Base-by-base conservation (phyloP, 805 yeast genomes). In the Tetrapisispora arboricola region DNA sequence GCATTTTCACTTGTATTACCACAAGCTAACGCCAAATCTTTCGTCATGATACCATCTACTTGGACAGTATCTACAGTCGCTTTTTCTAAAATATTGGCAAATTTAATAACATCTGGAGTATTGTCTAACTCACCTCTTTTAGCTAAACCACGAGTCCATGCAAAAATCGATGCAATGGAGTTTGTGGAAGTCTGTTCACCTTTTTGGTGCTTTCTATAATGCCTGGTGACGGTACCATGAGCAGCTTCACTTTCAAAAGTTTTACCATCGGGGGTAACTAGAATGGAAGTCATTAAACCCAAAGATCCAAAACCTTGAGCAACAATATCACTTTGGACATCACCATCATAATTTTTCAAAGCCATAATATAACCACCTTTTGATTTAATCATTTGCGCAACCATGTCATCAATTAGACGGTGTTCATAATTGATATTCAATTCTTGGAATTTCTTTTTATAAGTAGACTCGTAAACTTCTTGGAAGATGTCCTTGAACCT, bases 221-320 rank as follows among this genome's bases (percentile, higher is more conserved):
- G 92, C 73, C 92, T 78, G 25, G 92, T 83, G 47, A 83, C 92
- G 15, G 92, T 83, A 53, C 92, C 92, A 56, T 83, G 92, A 26
- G 92, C 92, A 44, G 90, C 90, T 62, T 83, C 92, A 45, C 83
- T 71, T 67, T 83, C 92, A 52, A 79, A 83, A n/a, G 87, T 76
- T 60, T 80, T 80, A 32, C 92, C 92, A 64, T 83, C 90, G 39
- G 90, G 88, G 15, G 90, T 79, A 67, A 82, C 78, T 49, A 83
- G 71, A 31, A 78, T 84, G 10, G 92, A 83, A 9, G 92, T 82
- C 92, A 83, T 83, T 49, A 83, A 70, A 40, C 92, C 92, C 48
- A 83, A 67, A 2, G 90, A 82, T 19, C 92, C 92, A 49, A 83
- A 83, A 35, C 92, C 92, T 64, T 83, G 92, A 4, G 92, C 92